Base-by-base conservation (phyloP, 495 filamentous ascomycete genomes). In the Penicillium robsamsonii region DNA sequence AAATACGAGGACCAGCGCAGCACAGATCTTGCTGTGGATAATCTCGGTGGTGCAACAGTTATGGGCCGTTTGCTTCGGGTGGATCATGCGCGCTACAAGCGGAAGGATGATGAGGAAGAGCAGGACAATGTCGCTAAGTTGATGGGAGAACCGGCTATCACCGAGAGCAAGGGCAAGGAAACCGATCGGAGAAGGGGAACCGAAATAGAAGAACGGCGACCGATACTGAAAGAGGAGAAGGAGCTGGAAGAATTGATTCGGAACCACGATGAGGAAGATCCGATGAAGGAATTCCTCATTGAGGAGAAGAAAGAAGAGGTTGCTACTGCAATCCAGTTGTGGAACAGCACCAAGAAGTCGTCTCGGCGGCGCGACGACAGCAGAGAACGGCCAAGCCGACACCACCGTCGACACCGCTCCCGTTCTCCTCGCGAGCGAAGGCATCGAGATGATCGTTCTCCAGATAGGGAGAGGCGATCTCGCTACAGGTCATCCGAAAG, bases 1-100 rank as follows among this genome's bases (percentile, higher is more conserved):
- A 98, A 98, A 70, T 98, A 97, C 71, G 94, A 98, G 67, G 94
- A 98, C 71, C 94, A 98, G 80, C 85, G 95, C 56, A 96, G 91
- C 69, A 93, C 89, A 40, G 92, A 96, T 71, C 77, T 98, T 33
- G 94, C 94, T 2, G 94, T 98, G 3, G 94, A 98, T 72, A 98
- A 98, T 68, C 72, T 98, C 6, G 88, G 91, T 43, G 94, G 94
- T 15, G 86, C 92, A 24, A 87, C 82, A 27, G 87, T 98, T 17
- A 79, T 90, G 68, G 92, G 92, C 1, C 79, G 93, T 44, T 71
- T 89, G 46, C 70, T 98, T 38, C 85, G 89, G 59, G 94, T 98
- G 4, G 94, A 98, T 70, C 94, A 98, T 72, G 86, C 90, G 40
- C 77, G 91, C 44, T 97, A 98, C 69, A 94, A 96, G 76, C 73